Percentiles rank a stretch among this genome's conserved stretches.
These are phyloP conservation scores for Pyricularia sp. DNA, from an alignment of 2,329 filamentous ascomycete species.

Conservation along the genomic window DNA sequence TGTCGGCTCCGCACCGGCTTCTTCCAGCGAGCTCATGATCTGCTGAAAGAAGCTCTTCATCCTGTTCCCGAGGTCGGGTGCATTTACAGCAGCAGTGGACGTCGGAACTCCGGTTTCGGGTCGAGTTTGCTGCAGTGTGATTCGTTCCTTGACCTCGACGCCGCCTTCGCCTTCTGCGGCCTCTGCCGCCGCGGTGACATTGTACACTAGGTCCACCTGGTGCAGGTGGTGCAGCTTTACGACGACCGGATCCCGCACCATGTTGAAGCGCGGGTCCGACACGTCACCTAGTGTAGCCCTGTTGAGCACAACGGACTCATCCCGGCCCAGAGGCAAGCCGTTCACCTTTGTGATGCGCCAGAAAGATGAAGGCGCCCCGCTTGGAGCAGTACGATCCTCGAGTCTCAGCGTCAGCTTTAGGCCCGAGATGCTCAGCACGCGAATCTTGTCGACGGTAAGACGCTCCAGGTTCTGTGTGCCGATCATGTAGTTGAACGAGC, in stretches of 20 bases:
- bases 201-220: slow-evolving; percentile 58
- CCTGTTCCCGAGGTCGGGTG: slow-evolving; percentile 24
- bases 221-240: slow-evolving; percentile 27
- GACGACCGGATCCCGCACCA: slow-evolving; percentile 51
- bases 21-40: slow-evolving; percentile 27
- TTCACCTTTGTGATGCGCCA: slow-evolving; percentile 73
- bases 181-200: slow-evolving; percentile 11
- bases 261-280: slow-evolving; percentile 72
- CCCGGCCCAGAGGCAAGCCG: slow-evolving; percentile 66
- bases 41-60: slow-evolving; percentile 33
- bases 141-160: background rate
- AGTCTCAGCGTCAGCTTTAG: slow-evolving; percentile 55
- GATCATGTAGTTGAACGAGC: slow-evolving; percentile 32
- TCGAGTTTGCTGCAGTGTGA: background rate
- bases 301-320: slow-evolving; percentile 75
- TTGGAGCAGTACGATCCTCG: slow-evolving; percentile 14
- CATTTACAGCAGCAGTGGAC: background rate
- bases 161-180: background rate
- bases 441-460: slow-evolving; percentile 30
- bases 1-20: slow-evolving; percentile 12
- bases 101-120: background rate
- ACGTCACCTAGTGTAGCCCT: slow-evolving; percentile 64
- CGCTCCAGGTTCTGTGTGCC: slow-evolving; percentile 34
- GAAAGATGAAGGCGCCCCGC: slow-evolving; percentile 16
- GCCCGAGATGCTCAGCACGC: slow-evolving; percentile 39